Evolutionary conservation across 352 stramenopile species (phyloP).

Genomic region (Aphanomyces stellatus): DNA sequence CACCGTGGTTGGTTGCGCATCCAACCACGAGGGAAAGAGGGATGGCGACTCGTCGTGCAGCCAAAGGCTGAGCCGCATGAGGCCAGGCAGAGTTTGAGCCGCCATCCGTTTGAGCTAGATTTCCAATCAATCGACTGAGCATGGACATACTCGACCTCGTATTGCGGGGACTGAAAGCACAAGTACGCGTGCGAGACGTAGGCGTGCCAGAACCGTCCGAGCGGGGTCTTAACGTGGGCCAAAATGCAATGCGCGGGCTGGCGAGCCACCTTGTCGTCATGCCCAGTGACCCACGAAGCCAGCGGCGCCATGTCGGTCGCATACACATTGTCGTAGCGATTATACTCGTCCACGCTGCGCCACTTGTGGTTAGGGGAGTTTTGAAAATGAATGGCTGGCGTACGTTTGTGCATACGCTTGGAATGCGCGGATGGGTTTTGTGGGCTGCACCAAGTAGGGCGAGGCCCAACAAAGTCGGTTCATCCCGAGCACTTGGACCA

Average conservation of each 20-base stretch:
- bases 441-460: not conserved
- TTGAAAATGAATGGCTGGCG: too few species aligned
- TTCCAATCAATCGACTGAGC: not conserved
- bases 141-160: not conserved
- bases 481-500: slow-evolving; percentile 37
- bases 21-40: slow-evolving; percentile 16
- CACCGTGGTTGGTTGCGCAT: not conserved
- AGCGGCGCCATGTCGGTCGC: slow-evolving; percentile 12
- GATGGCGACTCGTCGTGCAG: slow-evolving; percentile 24
- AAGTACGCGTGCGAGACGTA: slow-evolving; percentile 35
- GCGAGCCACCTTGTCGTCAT: slow-evolving; percentile 18
- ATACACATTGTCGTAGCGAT: not conserved
- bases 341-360: not conserved
- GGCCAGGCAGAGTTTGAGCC: slow-evolving; percentile 40
- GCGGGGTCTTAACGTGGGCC: slow-evolving; percentile 22
- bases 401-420: not conserved
- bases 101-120: slow-evolving; percentile 57
- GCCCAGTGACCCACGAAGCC: slow-evolving; percentile 34
- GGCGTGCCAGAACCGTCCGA: slow-evolving; percentile 28
- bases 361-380: too few species aligned
- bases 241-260: not conserved
- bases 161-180: slow-evolving; percentile 45
- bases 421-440: not conserved
- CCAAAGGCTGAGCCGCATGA: slow-evolving; percentile 50
- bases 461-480: slow-evolving; percentile 20